phyloP scores from a whole-genome alignment of 1,284 basidiomycete genomes.

The Vanrija sp. region DNA sequence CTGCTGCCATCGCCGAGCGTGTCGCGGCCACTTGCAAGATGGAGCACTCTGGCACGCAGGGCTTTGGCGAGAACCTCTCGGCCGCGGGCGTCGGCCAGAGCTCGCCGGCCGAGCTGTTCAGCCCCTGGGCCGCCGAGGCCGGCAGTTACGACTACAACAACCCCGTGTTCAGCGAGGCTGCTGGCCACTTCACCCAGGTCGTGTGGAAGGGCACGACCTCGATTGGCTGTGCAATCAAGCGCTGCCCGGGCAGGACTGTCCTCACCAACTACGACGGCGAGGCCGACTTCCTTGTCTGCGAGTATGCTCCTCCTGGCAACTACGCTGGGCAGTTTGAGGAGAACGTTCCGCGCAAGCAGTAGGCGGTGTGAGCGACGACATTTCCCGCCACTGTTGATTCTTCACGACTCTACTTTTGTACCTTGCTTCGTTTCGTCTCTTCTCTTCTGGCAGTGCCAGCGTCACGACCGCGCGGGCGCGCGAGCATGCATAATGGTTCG shows the following conservation, averaged over 20 bases:
- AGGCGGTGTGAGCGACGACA: too few relatives aligned
- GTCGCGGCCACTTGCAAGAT: slow-evolving; percentile 20
- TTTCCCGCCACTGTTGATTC: too few relatives aligned
- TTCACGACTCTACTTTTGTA: too few relatives aligned
- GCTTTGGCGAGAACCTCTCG: slow-evolving; percentile 70
- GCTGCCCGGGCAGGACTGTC: too few relatives aligned
- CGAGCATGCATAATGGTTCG: too few relatives aligned
- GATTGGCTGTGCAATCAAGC: slow-evolving; percentile 31
- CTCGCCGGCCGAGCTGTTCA: neutral
- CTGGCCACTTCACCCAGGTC: slow-evolving; percentile 43
- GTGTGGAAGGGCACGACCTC: slow-evolving; percentile 41
- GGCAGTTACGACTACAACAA: slow-evolving; percentile 20
- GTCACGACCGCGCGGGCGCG: too few relatives aligned
- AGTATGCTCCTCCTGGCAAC: slow-evolving; percentile 28
- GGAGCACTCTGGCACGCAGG: slow-evolving; percentile 14
- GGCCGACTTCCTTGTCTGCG: slow-evolving; percentile 24
- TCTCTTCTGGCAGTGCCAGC: too few relatives aligned
- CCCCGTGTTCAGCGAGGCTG: slow-evolving; percentile 19
- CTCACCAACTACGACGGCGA: slow-evolving; percentile 17
- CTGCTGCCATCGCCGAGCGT: slow-evolving; percentile 19
- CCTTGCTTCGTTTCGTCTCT: too few relatives aligned
- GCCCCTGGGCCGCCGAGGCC: slow-evolving; percentile 9
- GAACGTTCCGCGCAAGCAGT: too few relatives aligned
- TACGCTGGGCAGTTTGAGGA: slow-evolving; percentile 4
- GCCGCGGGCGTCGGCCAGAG: slow-evolving; percentile 57